Conservation (phyloP, 495 filamentous ascomycete genomes). For the Podospora sp. region DNA sequence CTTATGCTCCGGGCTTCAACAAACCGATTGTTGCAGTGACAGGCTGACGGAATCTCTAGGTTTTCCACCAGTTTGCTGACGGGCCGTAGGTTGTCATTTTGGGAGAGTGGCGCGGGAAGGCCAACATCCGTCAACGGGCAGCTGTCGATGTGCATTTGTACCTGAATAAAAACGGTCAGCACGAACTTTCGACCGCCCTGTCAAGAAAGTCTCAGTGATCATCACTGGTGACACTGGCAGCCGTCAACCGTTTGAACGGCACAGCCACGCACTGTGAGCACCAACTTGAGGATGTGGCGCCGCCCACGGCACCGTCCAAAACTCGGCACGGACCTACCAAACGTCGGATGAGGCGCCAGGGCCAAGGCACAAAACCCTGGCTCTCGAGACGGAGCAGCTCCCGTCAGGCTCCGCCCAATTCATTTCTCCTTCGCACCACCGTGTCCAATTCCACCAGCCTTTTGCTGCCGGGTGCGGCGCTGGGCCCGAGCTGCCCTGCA, state of each 20-base stretch:
- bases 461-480: neutral
- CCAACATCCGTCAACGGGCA: neutral
- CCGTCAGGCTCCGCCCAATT: neutral
- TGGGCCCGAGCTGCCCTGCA: neutral
- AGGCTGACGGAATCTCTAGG: neutral
- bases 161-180: neutral
- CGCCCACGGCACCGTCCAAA: neutral
- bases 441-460: neutral
- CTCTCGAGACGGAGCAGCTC: neutral
- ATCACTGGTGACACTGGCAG: no score
- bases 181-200: neutral
- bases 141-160: neutral
- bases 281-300: neutral
- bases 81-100: neutral
- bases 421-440: neutral
- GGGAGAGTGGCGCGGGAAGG: neutral
- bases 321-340: neutral
- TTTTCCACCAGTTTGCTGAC: neutral
- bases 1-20: neutral
- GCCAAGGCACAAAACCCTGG: neutral
- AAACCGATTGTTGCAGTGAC: neutral
- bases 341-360: constrained; percentile 2
- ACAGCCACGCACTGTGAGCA: neutral
- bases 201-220: no score
- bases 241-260: neutral